These are phyloP conservation scores for Thermochaetoides thermophila DNA, from an alignment of 495 filamentous ascomycete species.

Conservation along the genomic window DNA sequence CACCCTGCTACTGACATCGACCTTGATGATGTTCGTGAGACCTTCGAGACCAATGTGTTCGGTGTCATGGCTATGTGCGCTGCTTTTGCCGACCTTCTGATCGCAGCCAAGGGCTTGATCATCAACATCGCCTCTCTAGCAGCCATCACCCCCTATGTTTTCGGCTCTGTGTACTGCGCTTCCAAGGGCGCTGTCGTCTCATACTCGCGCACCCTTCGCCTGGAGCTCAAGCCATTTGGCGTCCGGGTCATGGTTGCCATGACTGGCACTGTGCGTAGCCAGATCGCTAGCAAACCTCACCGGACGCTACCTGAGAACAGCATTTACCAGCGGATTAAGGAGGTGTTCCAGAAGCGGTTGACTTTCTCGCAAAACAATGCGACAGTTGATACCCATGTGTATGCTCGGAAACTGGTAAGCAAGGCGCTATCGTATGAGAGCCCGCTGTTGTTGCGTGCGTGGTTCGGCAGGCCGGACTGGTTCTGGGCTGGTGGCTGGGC, in stretches of 20 bases:
- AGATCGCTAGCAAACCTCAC: conserved; percentile 25
- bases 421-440: conserved; percentile 22
- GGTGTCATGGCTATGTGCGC: conserved; percentile 39
- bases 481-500: conserved; percentile 32
- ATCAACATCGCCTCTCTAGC: conserved; percentile 40
- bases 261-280: conserved; percentile 34
- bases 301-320: conserved; percentile 25
- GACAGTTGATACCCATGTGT: conserved; percentile 25
- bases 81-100: conserved; percentile 38
- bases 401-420: conserved; percentile 21
- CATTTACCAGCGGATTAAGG: conserved; percentile 25
- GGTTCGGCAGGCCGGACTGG: conserved; percentile 33
- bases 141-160: conserved; percentile 30
- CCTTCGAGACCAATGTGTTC: conserved; percentile 52
- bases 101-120: conserved; percentile 37
- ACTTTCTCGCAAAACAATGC: conserved; percentile 30
- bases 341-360: conserved; percentile 28
- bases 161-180: conserved; percentile 36
- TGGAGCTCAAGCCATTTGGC: conserved; percentile 39
- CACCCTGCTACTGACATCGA: conserved; percentile 39
- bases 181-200: conserved; percentile 37
- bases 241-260: conserved; percentile 40
- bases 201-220: conserved; percentile 36
- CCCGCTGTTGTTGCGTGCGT: conserved; percentile 20
- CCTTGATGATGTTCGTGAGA: conserved; percentile 33